Evolutionary conservation across 306 rosid species (phyloP).

Genomic region (Morella rubra): DNA sequence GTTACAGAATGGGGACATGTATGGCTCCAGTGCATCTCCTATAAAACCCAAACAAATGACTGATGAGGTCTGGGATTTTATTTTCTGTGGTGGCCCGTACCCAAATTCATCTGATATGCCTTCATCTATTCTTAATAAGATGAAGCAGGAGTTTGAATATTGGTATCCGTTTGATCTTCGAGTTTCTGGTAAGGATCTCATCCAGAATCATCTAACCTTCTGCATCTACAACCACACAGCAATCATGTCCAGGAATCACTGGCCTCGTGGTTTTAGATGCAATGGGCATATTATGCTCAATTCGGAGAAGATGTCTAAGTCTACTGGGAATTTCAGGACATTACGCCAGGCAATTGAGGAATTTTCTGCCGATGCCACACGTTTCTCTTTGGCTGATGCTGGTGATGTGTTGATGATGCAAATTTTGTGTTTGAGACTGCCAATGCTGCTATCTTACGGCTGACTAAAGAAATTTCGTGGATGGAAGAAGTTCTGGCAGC

Average conservation of each 20-base stretch:
- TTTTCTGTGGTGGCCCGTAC: constrained; percentile 66
- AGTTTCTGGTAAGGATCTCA: constrained; percentile 93
- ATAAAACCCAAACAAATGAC: constrained; percentile 73
- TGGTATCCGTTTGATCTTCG: constrained; percentile 97
- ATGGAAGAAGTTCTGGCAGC: constrained; percentile 73
- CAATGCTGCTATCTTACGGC: constrained; percentile 80
- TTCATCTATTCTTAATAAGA: constrained; percentile 49
- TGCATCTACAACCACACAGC: constrained; percentile 85
- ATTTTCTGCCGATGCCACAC: constrained; percentile 88
- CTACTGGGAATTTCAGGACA: constrained; percentile 91
- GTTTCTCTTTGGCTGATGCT: constrained; percentile 93
- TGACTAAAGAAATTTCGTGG: constrained; percentile 84
- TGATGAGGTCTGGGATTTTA: constrained; percentile 82
- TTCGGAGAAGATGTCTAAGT: constrained; percentile 92
- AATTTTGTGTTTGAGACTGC: constrained; percentile 91
- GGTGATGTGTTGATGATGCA: constrained; percentile 93
- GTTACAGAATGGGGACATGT: constrained; percentile 70
- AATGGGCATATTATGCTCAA: constrained; percentile 92
- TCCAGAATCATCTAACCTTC: constrained; percentile 90
- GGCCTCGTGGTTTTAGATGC: constrained; percentile 94
- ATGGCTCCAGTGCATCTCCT: constrained; percentile 50
- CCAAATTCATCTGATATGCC: constrained; percentile 70
- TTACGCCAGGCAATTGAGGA: constrained; percentile 82
- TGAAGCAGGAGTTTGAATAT: constrained; percentile 92
- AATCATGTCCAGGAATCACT: constrained; percentile 59